A percentile compares a stretch with the other conserved stretches of the same genome.
Evolutionary conservation across 495 filamentous ascomycete genomes (phyloP).

Genomic region (Aspergillus diversus): DNA sequence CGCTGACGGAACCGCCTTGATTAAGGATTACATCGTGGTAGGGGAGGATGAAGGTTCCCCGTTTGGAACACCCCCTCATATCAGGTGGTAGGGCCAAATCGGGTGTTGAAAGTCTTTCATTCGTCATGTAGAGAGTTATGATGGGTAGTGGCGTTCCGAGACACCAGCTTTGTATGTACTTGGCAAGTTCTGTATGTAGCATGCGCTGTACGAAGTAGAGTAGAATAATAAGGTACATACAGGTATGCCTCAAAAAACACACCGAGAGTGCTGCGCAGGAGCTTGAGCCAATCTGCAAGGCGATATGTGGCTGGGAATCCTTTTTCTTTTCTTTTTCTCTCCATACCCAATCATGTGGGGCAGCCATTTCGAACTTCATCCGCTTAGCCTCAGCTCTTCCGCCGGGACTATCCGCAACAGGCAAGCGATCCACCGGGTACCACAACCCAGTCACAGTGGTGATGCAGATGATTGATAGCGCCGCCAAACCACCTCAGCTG

Average conservation of each 20-base stretch:
- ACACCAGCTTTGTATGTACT: too few species aligned
- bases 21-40: conserved; percentile 55
- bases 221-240: not conserved
- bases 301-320: not conserved
- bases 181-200: too few species aligned
- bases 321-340: not conserved
- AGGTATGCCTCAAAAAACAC: not conserved
- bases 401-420: conserved; percentile 11
- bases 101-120: not conserved
- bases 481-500: not conserved
- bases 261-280: not conserved
- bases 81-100: not conserved
- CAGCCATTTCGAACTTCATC: not conserved
- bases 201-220: too few species aligned
- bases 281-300: not conserved
- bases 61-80: not conserved
- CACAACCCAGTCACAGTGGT: not conserved
- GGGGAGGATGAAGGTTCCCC: not conserved
- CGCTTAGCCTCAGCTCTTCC: not conserved
- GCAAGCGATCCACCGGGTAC: conserved; percentile 7
- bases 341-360: not conserved
- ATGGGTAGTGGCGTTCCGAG: too few species aligned
- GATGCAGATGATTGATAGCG: not conserved
- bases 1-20: conserved; percentile 48
- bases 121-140: too few species aligned